phyloP scores from a whole-genome alignment of 306 rosid genomes.

The Prunus mira region DNA sequence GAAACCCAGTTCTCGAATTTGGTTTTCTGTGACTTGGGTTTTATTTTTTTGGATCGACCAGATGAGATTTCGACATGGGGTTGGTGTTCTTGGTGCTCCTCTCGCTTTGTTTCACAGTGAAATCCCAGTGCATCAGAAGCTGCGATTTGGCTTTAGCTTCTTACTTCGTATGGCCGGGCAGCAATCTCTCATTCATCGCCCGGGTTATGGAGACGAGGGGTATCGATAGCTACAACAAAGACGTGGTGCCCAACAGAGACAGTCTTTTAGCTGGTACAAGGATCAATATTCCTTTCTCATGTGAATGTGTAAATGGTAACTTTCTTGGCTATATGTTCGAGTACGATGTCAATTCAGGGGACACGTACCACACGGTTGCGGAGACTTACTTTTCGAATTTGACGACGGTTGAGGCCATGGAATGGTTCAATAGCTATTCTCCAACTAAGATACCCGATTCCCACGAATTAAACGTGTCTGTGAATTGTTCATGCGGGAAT shows the following conservation, averaged over 20 bases:
- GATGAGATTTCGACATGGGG: constrained; percentile 43
- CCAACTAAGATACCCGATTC: constrained; percentile 19
- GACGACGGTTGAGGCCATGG: constrained; percentile 47
- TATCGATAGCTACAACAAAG: constrained; percentile 37
- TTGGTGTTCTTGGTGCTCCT: constrained; percentile 25
- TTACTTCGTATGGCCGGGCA: constrained; percentile 3
- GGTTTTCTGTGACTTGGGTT: not conserved
- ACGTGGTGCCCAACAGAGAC: constrained; percentile 6
- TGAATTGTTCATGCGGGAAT: constrained; percentile 69
- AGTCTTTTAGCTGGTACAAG: not conserved
- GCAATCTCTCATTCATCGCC: constrained; percentile 9
- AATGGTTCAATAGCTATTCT: constrained; percentile 36
- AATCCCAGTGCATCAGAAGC: constrained; percentile 45
- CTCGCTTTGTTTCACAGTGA: constrained; percentile 24
- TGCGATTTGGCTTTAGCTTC: constrained; percentile 75
- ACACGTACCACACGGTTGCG: constrained; percentile 46
- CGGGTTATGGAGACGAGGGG: not conserved
- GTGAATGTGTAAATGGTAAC: constrained; percentile 46
- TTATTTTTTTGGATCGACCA: not conserved
- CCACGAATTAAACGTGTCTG: constrained; percentile 39
- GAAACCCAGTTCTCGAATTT: constrained; percentile 6
- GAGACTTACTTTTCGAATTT: constrained; percentile 31
- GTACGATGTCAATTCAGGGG: constrained; percentile 30
- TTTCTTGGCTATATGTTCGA: constrained; percentile 60
- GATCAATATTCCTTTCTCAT: constrained; percentile 50